These are phyloP conservation scores for Basipetospora sp. DNA, from an alignment of 2,329 filamentous ascomycete species.

Conservation along the genomic window DNA sequence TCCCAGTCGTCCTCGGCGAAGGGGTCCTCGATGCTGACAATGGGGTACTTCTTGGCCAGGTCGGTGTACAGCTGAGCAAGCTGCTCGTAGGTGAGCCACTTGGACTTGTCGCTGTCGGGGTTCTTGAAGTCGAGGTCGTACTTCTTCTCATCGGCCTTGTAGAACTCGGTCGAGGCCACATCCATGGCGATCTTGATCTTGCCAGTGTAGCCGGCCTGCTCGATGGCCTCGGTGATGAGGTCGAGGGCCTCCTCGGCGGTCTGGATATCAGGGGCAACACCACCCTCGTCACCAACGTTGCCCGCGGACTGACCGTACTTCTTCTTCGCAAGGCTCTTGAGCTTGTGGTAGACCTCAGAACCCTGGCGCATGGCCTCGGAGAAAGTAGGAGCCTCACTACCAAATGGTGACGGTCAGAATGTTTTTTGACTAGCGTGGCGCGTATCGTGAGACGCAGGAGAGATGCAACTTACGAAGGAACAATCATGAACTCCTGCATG, in stretches of 20 bases:
- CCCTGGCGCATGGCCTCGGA: slow-evolving; percentile 92
- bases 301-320: slow-evolving; percentile 97
- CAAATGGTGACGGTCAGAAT: slow-evolving; percentile 8
- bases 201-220: slow-evolving; percentile 88
- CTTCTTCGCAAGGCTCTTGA: slow-evolving; percentile 96
- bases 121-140: slow-evolving; percentile 99
- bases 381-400: slow-evolving; percentile 71
- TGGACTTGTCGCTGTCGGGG: slow-evolving; percentile 83
- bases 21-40: slow-evolving; percentile 96
- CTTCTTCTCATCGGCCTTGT: slow-evolving; percentile 95
- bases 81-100: slow-evolving; percentile 98
- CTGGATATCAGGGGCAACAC: slow-evolving; percentile 97
- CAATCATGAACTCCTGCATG: slow-evolving; percentile 96
- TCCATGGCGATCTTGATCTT: slow-evolving; percentile 98
- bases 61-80: slow-evolving; percentile 82
- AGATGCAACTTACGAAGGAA: slow-evolving; percentile 52
- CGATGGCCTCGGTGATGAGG: slow-evolving; percentile 87
- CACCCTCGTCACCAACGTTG: slow-evolving; percentile 98
- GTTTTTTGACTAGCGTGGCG: neutral
- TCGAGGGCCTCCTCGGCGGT: slow-evolving; percentile 91
- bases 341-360: slow-evolving; percentile 93
- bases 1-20: slow-evolving; percentile 99
- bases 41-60: slow-evolving; percentile 88
- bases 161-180: slow-evolving; percentile 97
- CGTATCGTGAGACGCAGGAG: slow-evolving; percentile 6